Percentiles rank a stretch among this genome's conserved stretches.
Evolutionary conservation across 495 filamentous ascomycete genomes (phyloP).

Genomic region (Penicillium silybi): DNA sequence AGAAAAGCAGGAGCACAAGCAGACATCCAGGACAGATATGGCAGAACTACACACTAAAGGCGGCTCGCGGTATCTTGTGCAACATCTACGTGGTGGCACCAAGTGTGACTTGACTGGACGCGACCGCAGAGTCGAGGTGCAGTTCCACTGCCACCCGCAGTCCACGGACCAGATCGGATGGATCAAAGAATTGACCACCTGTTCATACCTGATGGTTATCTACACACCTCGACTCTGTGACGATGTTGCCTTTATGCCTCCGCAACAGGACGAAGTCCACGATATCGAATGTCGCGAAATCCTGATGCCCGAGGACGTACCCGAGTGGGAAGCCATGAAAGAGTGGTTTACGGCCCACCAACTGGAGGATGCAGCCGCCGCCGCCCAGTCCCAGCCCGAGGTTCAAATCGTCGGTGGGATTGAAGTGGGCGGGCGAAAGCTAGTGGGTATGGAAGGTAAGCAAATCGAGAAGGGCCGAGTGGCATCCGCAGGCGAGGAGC

Average conservation of each 20-base stretch:
- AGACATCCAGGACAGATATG: constrained; percentile 33
- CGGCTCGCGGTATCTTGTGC: constrained; percentile 84
- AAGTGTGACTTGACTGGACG: constrained; percentile 88
- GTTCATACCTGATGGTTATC: constrained; percentile 91
- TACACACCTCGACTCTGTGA: constrained; percentile 90
- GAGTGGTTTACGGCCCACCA: constrained; percentile 36
- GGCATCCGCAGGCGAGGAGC: constrained; percentile 35
- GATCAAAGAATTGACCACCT: constrained; percentile 94
- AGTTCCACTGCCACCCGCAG: constrained; percentile 89
- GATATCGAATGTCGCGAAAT: constrained; percentile 74
- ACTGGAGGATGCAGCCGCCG: constrained; percentile 31
- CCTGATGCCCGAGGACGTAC: constrained; percentile 52
- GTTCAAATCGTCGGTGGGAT: constrained; percentile 55
- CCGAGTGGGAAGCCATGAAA: constrained; percentile 54
- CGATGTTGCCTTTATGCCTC: constrained; percentile 87
- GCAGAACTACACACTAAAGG: constrained; percentile 76
- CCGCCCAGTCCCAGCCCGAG: constrained; percentile 7
- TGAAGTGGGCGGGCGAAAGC: constrained; percentile 53
- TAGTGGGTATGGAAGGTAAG: constrained; percentile 54
- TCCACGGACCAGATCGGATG: constrained; percentile 79
- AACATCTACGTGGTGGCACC: constrained; percentile 79
- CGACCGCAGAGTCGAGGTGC: constrained; percentile 79
- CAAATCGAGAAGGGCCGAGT: constrained; percentile 51
- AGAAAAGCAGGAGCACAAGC: constrained; percentile 29
- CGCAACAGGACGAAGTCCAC: constrained; percentile 74